Evolutionary conservation across 768 basidiomycete genomes (phyloP), one percentile per base, ranked within the genome.

Genomic region (Cantharellus anzutake): DNA sequence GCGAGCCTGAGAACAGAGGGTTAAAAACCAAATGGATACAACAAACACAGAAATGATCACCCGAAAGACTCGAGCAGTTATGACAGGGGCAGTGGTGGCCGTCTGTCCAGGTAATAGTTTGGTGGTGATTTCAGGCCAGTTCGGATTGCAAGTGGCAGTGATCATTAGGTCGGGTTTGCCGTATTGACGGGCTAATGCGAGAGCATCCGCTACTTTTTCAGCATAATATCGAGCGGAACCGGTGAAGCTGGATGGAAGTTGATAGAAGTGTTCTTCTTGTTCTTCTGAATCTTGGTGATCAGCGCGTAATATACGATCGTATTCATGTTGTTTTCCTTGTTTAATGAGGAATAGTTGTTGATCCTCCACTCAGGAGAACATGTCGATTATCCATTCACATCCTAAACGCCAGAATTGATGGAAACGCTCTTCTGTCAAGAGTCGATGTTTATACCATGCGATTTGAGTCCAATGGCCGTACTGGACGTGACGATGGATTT

Each of bases 131-230:
- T 80, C 78, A 1, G 65, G 65, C 79, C 79, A 80, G 0, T 66
- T 51, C 0, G 76, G 75, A 68, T 80, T 81, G 4, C 71, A 68
- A 5, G 78, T 80, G 68, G 79, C 72, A 0, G 77, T 81, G 0
- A 80, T 59, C 51, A 80, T 80, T 0, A 79, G 61, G 55, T 79
- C 75, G 5, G 72, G 66, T 4, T 71, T 73, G 0, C 63, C 61
- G 51, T 65, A 74, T 42, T 69, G 64, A 0, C 71, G 64, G 5
- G 69, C 71, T 34, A 81, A 68, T 0, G 78, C 76, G 68, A 80
- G 68, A 0, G 75, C 65, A 61, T 79, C 77, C 5, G 52, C 52
- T 37, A 37, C 35, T 37, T 37, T 7, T 37, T 55, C 52, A 7
- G 52, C 7, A 37, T 7, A 55, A 37, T 55, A 60, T 29, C 41